Evolutionary conservation across 2,329 filamentous ascomycete genomes (phyloP).

Genomic region (Ascocoryne sarcoides): DNA sequence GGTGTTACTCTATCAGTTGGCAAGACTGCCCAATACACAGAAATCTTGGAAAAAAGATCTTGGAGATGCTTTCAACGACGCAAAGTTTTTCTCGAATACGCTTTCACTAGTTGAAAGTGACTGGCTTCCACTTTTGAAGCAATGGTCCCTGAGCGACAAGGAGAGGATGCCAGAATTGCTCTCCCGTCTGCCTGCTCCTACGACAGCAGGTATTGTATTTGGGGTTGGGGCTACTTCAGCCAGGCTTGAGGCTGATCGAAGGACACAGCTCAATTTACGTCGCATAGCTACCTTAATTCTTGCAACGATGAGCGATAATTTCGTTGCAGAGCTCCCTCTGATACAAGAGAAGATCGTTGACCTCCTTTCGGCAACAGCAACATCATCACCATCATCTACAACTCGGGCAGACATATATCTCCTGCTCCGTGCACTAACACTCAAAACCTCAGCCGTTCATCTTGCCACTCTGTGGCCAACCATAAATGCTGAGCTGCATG

Average conservation of each 20-base stretch:
- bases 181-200: constrained; percentile 69
- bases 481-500: constrained; percentile 77
- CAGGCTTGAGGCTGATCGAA: constrained; percentile 87
- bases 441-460: constrained; percentile 72
- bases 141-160: constrained; percentile 81
- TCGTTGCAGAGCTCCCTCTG: constrained; percentile 63
- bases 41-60: constrained; percentile 93
- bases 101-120: constrained; percentile 56
- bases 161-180: constrained; percentile 78
- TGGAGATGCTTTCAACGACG: constrained; percentile 82
- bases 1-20: constrained; percentile 65
- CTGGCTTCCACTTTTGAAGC: constrained; percentile 77
- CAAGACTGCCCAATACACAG: constrained; percentile 67
- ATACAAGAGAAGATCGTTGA: constrained; percentile 82
- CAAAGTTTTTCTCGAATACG: constrained; percentile 70
- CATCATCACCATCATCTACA: constrained; percentile 83
- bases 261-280: constrained; percentile 81
- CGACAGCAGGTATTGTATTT: constrained; percentile 93
- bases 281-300: constrained; percentile 73
- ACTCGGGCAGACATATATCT: constrained; percentile 88
- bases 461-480: constrained; percentile 83
- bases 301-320: constrained; percentile 67
- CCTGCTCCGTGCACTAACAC: constrained; percentile 70
- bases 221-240: constrained; percentile 95
- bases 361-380: constrained; percentile 70